Percentiles rank a stretch among this genome's conserved stretches.
Evolutionary conservation across 1,139 yeast species (phyloP).

Genomic region (Suhomyces terraborum): DNA sequence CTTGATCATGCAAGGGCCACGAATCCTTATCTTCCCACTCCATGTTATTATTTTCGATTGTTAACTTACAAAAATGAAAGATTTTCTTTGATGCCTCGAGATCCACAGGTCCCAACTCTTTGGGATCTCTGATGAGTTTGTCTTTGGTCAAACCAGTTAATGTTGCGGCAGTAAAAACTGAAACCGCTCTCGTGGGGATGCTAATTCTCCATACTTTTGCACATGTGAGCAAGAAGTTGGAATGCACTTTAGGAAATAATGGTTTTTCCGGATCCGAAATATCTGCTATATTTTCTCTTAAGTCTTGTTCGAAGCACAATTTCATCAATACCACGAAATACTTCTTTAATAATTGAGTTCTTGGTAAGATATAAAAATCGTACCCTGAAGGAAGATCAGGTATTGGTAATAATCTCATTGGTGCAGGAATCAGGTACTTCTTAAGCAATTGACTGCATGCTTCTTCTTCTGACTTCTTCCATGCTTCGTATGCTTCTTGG

Average conservation of each 20-base stretch:
- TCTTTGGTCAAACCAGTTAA: constrained; percentile 40
- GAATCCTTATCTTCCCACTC: constrained; percentile 36
- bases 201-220: constrained; percentile 65
- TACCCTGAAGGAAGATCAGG: constrained; percentile 37
- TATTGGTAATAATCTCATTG: constrained; percentile 32
- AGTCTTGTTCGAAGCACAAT: constrained; percentile 32
- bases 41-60: constrained; percentile 36
- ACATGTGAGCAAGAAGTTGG: constrained; percentile 46
- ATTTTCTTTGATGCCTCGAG: constrained; percentile 30
- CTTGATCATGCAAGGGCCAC: constrained; percentile 56
- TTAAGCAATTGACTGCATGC: constrained; percentile 39
- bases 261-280: constrained; percentile 27
- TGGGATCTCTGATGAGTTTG: constrained; percentile 26
- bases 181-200: constrained; percentile 51
- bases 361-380: constrained; percentile 47
- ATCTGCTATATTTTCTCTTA: constrained; percentile 16
- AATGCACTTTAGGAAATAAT: constrained; percentile 41
- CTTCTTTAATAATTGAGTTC: constrained; percentile 30
- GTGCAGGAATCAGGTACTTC: constrained; percentile 42
- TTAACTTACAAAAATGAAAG: constrained; percentile 31
- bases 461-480: constrained; percentile 53
- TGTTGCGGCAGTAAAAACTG: constrained; percentile 58
- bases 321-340: constrained; percentile 33
- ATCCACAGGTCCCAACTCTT: constrained; percentile 37
- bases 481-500: constrained; percentile 42